Evolutionary conservation across 2,329 filamentous ascomycete genomes (phyloP).

Genomic region (Beauveria sp.): DNA sequence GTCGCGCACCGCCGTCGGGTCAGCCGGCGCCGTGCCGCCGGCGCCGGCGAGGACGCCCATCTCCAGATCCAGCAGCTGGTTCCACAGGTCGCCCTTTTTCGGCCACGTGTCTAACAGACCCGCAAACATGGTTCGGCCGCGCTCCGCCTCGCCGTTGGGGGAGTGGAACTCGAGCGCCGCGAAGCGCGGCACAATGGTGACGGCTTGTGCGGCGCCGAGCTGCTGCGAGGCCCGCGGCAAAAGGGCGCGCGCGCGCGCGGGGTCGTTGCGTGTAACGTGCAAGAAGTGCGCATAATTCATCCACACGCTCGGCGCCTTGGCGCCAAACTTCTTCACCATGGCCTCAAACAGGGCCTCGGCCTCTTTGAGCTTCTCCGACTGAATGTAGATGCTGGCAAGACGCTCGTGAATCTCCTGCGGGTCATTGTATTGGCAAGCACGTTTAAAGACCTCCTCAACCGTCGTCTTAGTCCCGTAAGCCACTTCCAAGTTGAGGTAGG

Average conservation of each 20-base stretch:
- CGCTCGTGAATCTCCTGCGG: conserved; percentile 82
- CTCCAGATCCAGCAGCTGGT: conserved; percentile 83
- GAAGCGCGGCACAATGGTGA: conserved; percentile 75
- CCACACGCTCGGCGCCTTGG: conserved; percentile 74
- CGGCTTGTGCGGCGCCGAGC: conserved; percentile 57
- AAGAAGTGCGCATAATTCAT: conserved; percentile 93
- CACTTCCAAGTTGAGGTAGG: conserved; percentile 88
- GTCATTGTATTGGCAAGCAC: conserved; percentile 91
- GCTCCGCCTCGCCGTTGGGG: conserved; percentile 73
- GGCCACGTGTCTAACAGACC: conserved; percentile 76
- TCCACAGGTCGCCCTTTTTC: conserved; percentile 89
- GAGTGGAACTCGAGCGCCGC: conserved; percentile 88
- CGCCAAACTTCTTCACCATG: conserved; percentile 84
- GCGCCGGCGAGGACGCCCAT: conserved; percentile 35
- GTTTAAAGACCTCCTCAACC: conserved; percentile 80
- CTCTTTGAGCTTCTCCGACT: conserved; percentile 75
- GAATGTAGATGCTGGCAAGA: conserved; percentile 89
- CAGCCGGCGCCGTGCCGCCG: conserved; percentile 36
- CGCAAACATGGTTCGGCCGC: conserved; percentile 91
- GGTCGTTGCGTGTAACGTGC: conserved; percentile 61
- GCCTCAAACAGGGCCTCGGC: conserved; percentile 81
- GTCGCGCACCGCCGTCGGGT: conserved; percentile 53
- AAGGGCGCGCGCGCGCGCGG: conserved; percentile 69
- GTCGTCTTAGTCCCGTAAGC: conserved; percentile 78
- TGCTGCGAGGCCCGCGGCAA: conserved; percentile 80